phyloP scores from a whole-genome alignment of 2,329 filamentous ascomycete genomes.

The Aureobasidium subglaciale region DNA sequence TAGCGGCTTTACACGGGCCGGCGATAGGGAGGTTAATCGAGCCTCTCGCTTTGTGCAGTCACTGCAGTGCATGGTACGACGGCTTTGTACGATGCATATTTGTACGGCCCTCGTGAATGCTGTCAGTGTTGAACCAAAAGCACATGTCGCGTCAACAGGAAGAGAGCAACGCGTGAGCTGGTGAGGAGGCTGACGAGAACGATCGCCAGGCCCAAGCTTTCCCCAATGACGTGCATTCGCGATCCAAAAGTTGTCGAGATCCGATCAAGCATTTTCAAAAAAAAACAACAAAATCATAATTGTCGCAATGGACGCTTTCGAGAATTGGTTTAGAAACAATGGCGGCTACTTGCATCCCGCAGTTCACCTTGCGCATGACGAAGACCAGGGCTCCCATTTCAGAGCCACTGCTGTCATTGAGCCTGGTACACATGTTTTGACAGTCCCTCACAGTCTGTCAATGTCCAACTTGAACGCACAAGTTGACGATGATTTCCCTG shows the following conservation, averaged over 20 bases:
- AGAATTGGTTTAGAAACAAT: slow-evolving; percentile 26
- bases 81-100: background rate
- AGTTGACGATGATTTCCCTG: slow-evolving; percentile 28
- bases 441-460: slow-evolving; percentile 27
- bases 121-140: background rate
- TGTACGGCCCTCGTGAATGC: background rate
- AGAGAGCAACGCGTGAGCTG: background rate
- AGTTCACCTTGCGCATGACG: slow-evolving; percentile 21
- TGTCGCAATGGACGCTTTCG: slow-evolving; percentile 18
- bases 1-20: background rate
- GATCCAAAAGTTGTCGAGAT: background rate
- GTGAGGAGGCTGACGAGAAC: background rate
- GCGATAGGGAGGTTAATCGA: background rate
- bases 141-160: background rate
- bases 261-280: background rate
- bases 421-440: slow-evolving; percentile 20
- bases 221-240: background rate
- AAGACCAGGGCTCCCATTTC: slow-evolving; percentile 23
- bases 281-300: background rate
- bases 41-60: background rate
- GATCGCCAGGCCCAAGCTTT: background rate
- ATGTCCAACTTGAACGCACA: slow-evolving; percentile 32
- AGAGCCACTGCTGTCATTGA: slow-evolving; percentile 19
- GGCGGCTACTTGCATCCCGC: slow-evolving; percentile 26
- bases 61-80: no score